Evolutionary conservation across 2,329 filamentous ascomycete genomes (phyloP).

Genomic region (Phaeosphaeria sp.): DNA sequence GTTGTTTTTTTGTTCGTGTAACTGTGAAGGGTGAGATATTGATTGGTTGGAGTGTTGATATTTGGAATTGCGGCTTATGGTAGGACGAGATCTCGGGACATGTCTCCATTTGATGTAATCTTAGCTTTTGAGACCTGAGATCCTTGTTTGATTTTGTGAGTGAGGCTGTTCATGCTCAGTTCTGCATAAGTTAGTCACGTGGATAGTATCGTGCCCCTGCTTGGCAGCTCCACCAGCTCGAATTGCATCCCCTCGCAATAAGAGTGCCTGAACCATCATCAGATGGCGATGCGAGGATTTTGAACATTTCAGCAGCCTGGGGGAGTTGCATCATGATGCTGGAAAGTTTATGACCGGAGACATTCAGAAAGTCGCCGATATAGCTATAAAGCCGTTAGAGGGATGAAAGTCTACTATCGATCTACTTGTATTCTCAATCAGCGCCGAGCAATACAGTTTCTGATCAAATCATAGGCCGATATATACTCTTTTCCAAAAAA

Average conservation of each 20-base stretch:
- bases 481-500: neutral
- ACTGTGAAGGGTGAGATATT: neutral
- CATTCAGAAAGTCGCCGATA: conserved; percentile 1
- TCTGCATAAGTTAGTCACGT: neutral
- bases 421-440: neutral
- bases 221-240: too few relatives aligned
- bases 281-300: too few relatives aligned
- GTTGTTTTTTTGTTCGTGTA: neutral
- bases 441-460: too few relatives aligned
- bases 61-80: neutral
- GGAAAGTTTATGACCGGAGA: conserved; percentile 2
- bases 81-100: neutral
- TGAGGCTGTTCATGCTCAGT: too few relatives aligned
- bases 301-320: neutral
- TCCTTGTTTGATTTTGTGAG: too few relatives aligned
- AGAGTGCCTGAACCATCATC: too few relatives aligned
- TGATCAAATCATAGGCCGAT: too few relatives aligned
- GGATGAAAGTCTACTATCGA: neutral
- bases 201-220: too few relatives aligned
- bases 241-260: too few relatives aligned
- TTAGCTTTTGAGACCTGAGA: too few relatives aligned
- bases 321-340: neutral
- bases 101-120: too few relatives aligned
- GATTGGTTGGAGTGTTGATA: neutral
- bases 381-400: neutral